Percentiles rank a stretch among this genome's conserved stretches.
Evolutionary conservation across 164 flowering plant species (phyloP).

Genomic region (Houttuynia cordata): DNA sequence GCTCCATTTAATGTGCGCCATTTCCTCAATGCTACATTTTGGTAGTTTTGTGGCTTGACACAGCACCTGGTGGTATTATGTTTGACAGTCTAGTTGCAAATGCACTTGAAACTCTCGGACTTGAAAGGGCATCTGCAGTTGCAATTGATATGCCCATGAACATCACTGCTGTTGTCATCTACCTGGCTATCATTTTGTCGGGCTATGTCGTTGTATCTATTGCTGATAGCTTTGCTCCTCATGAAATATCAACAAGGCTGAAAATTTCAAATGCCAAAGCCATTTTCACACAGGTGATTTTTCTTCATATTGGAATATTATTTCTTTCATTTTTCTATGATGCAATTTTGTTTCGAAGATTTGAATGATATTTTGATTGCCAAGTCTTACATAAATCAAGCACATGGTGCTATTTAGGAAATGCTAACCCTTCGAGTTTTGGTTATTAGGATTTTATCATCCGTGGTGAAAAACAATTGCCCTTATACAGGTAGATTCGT

Average conservation of each 20-base stretch:
- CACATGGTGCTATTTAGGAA: too few relatives aligned
- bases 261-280: slow-evolving; percentile 68
- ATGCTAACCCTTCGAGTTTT: background rate
- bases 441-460: slow-evolving; percentile 53
- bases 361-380: too few relatives aligned
- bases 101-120: slow-evolving; percentile 53
- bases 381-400: too few relatives aligned
- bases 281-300: slow-evolving; percentile 80
- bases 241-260: slow-evolving; percentile 72
- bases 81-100: slow-evolving; percentile 68
- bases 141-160: slow-evolving; percentile 98
- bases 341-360: too few relatives aligned
- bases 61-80: slow-evolving; percentile 1
- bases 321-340: background rate
- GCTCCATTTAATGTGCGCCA: background rate
- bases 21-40: background rate
- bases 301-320: background rate
- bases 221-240: slow-evolving; percentile 90
- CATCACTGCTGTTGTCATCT: slow-evolving; percentile 68
- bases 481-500: slow-evolving; percentile 67
- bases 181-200: slow-evolving; percentile 78
- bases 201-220: slow-evolving; percentile 92
- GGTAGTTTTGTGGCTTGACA: background rate
- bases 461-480: slow-evolving; percentile 70
- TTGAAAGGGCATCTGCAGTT: slow-evolving; percentile 75